Conservation (phyloP, 768 basidiomycete genomes). For the Agrocybe chaxingu region DNA sequence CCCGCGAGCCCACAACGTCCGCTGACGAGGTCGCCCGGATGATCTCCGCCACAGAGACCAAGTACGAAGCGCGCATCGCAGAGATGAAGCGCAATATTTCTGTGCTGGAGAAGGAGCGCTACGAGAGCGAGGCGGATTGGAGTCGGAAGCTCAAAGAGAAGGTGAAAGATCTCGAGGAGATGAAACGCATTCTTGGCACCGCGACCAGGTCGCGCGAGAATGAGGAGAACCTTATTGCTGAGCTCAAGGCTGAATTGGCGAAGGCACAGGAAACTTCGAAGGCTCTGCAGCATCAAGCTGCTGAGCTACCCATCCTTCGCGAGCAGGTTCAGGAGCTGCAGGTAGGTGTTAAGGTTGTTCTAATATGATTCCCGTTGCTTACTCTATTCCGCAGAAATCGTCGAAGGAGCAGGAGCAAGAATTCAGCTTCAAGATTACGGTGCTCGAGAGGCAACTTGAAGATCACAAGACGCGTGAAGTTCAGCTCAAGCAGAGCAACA, state of each 20-base stretch:
- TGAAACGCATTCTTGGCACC: conserved; percentile 57
- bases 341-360: conserved; percentile 39
- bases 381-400: conserved; percentile 22
- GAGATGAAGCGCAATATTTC: conserved; percentile 67
- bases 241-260: conserved; percentile 54
- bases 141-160: conserved; percentile 80
- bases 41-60: conserved; percentile 68
- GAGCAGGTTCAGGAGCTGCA: conserved; percentile 55
- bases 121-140: conserved; percentile 88
- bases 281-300: conserved; percentile 46
- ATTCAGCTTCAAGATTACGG: conserved; percentile 40
- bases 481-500: conserved; percentile 73
- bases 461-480: conserved; percentile 69
- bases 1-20: conserved; percentile 41
- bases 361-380: not conserved
- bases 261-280: conserved; percentile 45
- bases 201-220: conserved; percentile 58
- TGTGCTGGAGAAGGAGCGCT: conserved; percentile 76
- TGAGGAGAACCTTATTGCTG: conserved; percentile 47
- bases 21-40: conserved; percentile 71
- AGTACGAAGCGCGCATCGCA: conserved; percentile 71
- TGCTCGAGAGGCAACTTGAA: conserved; percentile 66
- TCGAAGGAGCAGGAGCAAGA: conserved; percentile 42
- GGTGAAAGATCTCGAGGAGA: conserved; percentile 69
- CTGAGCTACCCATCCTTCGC: conserved; percentile 51